Conservation (phyloP, 1,284 basidiomycete species). For the Phylloporus sp. region DNA sequence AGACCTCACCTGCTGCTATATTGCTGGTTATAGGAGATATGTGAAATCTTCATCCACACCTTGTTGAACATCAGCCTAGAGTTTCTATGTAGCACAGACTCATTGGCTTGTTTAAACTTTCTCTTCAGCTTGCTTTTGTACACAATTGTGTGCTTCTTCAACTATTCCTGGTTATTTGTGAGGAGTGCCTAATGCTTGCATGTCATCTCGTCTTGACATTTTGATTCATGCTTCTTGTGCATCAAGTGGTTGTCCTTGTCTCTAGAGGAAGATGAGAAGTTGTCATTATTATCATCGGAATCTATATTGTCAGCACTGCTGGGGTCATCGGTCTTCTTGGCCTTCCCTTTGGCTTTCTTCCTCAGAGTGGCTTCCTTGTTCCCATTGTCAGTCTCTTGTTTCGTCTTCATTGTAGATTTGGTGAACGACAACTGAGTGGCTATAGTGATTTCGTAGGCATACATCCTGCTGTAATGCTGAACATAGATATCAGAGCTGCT, state of each 20-base stretch:
- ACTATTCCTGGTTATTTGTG: neutral
- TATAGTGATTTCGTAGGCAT: no score
- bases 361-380: no score
- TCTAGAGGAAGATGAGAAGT: no score
- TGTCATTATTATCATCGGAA: neutral
- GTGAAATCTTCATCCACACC: neutral
- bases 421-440: no score
- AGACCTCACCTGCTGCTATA: neutral
- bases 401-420: no score
- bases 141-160: neutral
- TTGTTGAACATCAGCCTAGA: neutral
- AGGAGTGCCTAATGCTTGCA: neutral
- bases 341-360: neutral
- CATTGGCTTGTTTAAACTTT: neutral
- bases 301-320: neutral
- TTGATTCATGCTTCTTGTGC: neutral
- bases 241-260: neutral
- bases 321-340: no score
- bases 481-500: neutral
- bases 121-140: neutral
- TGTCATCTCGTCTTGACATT: neutral
- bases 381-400: no score
- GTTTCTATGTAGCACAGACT: rapidly evolving
- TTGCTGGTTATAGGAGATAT: rapidly evolving
- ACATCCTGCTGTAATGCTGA: neutral